These are phyloP conservation scores for Seminavis robusta DNA, from an alignment of 108 stramenopile genomes.

Conservation along the genomic window DNA sequence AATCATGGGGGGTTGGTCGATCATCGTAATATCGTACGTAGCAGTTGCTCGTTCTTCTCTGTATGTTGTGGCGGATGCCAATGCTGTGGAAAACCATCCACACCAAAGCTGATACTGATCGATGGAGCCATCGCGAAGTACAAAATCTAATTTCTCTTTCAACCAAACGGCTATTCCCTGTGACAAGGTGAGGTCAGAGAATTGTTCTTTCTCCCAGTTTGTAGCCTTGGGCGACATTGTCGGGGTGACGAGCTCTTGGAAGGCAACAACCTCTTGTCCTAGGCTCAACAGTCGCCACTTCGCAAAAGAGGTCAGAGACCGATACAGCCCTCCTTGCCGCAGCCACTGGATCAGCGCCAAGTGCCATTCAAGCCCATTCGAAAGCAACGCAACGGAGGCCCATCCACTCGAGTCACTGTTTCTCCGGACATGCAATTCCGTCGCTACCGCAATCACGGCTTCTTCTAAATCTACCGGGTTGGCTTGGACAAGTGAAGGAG, in stretches of 20 bases:
- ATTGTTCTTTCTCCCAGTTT: too few relatives aligned
- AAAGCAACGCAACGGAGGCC: conserved; percentile 17
- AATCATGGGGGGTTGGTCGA: too few relatives aligned
- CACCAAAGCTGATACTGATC: too few relatives aligned
- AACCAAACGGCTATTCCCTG: too few relatives aligned
- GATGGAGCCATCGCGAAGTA: too few relatives aligned
- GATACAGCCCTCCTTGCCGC: conserved; percentile 33
- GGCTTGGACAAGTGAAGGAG: conserved; percentile 29
- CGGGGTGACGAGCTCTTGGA: too few relatives aligned
- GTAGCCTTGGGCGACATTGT: too few relatives aligned
- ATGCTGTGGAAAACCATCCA: too few relatives aligned
- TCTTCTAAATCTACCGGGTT: conserved; percentile 18
- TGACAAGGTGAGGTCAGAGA: too few relatives aligned
- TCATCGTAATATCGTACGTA: conserved; percentile 24
- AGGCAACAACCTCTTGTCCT: conserved; percentile 41
- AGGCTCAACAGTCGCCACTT: conserved; percentile 35
- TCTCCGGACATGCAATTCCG: conserved; percentile 39
- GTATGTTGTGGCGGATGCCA: conserved; percentile 9
- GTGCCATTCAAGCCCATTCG: conserved; percentile 49
- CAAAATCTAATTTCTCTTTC: too few relatives aligned
- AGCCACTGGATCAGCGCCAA: conserved; percentile 16
- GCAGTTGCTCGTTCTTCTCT: conserved; percentile 14
- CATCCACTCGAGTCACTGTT: too few relatives aligned
- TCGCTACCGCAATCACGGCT: conserved; percentile 23
- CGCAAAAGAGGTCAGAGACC: conserved; percentile 8